Conservation (phyloP, 495 filamentous ascomycete species). For the Penicillium cataractarum region DNA sequence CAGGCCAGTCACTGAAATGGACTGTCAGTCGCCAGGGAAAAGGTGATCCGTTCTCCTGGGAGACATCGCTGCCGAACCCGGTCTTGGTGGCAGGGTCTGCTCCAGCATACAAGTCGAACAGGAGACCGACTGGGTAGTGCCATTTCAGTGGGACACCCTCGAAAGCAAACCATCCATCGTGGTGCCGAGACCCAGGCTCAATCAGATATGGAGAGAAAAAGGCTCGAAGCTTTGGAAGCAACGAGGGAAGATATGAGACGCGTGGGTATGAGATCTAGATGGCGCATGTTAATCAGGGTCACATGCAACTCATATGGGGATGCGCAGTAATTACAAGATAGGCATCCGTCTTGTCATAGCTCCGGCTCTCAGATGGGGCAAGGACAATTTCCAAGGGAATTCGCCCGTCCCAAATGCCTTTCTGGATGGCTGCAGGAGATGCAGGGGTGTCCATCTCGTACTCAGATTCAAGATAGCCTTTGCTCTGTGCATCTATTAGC, state of each 20-base stretch:
- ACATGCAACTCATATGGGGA: background rate
- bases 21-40: conserved; percentile 81
- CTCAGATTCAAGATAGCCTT: background rate
- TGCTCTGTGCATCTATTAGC: background rate
- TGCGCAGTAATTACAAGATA: conserved; percentile 47
- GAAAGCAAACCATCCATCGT: conserved; percentile 72
- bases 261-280: conserved; percentile 55
- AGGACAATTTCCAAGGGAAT: conserved; percentile 56
- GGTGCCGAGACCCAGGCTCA: conserved; percentile 55
- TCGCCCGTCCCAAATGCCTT: conserved; percentile 52
- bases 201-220: conserved; percentile 82
- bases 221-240: conserved; percentile 74
- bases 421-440: conserved; percentile 45
- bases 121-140: conserved; percentile 84
- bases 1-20: conserved; percentile 77
- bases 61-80: conserved; percentile 31
- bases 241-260: conserved; percentile 66
- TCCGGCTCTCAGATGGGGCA: conserved; percentile 56
- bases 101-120: conserved; percentile 85
- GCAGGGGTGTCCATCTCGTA: conserved; percentile 26
- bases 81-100: conserved; percentile 56
- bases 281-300: background rate
- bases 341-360: conserved; percentile 56
- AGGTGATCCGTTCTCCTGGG: conserved; percentile 18
- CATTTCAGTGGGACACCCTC: conserved; percentile 82